Evolutionary conservation across 2,329 filamentous ascomycete species (phyloP).

Genomic region (Fusarium sulawesiense): DNA sequence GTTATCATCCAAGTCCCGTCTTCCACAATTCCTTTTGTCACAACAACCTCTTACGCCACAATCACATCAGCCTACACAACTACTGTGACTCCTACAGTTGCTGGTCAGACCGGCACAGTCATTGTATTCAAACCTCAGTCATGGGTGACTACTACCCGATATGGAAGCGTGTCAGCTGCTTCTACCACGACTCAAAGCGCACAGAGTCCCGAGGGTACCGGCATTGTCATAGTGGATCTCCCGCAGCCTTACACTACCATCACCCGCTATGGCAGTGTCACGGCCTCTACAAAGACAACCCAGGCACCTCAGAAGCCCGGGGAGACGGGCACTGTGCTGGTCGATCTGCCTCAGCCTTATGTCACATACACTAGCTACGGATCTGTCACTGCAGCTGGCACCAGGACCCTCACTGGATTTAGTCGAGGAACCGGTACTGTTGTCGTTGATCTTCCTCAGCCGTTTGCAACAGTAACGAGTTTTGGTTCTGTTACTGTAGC

Average conservation of each 20-base stretch:
- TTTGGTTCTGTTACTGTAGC: background rate
- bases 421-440: background rate
- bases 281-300: background rate
- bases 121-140: background rate
- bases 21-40: background rate
- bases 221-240: background rate
- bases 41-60: background rate
- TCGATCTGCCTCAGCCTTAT: constrained; percentile 10
- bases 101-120: background rate
- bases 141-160: constrained; percentile 4
- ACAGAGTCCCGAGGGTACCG: background rate
- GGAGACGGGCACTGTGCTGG: background rate
- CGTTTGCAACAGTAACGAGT: background rate
- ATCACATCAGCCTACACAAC: background rate
- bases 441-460: background rate
- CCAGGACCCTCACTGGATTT: background rate
- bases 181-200: background rate
- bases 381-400: background rate
- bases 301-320: background rate
- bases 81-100: background rate
- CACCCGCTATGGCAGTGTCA: background rate
- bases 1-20: background rate
- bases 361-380: background rate
- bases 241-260: background rate
- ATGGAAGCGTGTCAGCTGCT: background rate